Conservation (phyloP, 805 yeast species). For the Monosporozyma servazzii region DNA sequence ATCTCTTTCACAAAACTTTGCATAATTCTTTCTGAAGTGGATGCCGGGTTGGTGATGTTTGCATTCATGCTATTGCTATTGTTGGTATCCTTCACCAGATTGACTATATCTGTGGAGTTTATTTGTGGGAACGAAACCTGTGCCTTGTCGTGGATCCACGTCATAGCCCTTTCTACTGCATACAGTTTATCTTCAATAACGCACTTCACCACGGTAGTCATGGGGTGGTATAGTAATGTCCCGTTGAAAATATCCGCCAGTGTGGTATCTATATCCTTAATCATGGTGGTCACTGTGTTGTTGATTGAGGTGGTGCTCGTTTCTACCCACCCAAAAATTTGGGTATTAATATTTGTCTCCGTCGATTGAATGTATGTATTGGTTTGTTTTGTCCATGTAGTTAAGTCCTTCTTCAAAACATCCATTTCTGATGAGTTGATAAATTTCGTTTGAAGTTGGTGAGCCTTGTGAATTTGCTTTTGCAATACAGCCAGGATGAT, state of each 20-base stretch:
- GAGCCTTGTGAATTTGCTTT: constrained; percentile 4
- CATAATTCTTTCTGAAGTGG: background rate
- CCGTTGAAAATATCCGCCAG: constrained; percentile 53
- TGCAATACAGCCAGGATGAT: constrained; percentile 31
- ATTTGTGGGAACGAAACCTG: constrained; percentile 49
- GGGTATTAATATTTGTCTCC: constrained; percentile 48
- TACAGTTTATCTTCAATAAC: constrained; percentile 65
- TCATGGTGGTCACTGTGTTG: constrained; percentile 48
- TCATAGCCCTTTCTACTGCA: constrained; percentile 57
- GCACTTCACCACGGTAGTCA: constrained; percentile 66
- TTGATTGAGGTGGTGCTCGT: constrained; percentile 51
- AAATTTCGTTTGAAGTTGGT: background rate
- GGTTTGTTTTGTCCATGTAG: constrained; percentile 46
- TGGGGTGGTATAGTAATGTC: constrained; percentile 57
- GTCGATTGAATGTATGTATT: constrained; percentile 44
- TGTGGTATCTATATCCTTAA: constrained; percentile 48
- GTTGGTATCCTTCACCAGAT: background rate
- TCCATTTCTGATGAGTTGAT: constrained; percentile 6
- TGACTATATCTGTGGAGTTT: constrained; percentile 25
- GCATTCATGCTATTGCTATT: background rate
- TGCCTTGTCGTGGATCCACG: constrained; percentile 67
- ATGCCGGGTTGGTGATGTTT: constrained; percentile 4
- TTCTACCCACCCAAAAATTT: constrained; percentile 58
- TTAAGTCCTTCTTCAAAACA: constrained; percentile 28
- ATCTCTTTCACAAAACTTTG: constrained; percentile 20